Evolutionary conservation across 140 eudicot genomes (phyloP).

Genomic region (Stevia rebaudiana): DNA sequence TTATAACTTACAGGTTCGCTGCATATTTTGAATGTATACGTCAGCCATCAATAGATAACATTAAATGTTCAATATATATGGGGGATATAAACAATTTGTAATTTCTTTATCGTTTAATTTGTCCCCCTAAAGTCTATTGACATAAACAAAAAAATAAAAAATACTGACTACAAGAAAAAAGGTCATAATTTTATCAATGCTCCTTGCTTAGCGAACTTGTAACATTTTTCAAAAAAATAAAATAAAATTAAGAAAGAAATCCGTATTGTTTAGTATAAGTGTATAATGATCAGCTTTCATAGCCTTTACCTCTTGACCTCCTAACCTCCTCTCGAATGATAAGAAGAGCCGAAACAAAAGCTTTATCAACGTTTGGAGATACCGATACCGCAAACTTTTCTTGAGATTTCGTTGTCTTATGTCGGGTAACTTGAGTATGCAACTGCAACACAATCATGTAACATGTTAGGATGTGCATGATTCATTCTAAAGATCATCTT

Average conservation of each 20-base stretch:
- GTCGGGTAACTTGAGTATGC: constrained; percentile 24
- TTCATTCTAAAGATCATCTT: too few relatives aligned
- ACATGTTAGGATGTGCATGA: neutral
- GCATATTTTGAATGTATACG: too few relatives aligned
- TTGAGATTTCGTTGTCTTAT: constrained; percentile 18
- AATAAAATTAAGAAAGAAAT: neutral
- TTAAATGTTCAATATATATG: too few relatives aligned
- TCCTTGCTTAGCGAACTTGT: neutral
- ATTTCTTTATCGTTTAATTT: too few relatives aligned
- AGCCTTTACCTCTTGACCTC: constrained; percentile 33
- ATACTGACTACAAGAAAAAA: neutral
- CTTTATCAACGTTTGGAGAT: constrained; percentile 37
- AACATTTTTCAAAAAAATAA: neutral
- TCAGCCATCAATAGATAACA: too few relatives aligned
- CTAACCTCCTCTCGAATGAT: constrained; percentile 38
- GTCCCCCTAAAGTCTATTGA: neutral
- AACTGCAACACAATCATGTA: constrained; percentile 15
- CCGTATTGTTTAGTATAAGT: neutral
- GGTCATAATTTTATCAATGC: neutral
- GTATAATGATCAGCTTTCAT: constrained; percentile 28
- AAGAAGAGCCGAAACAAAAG: constrained; percentile 35
- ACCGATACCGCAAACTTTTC: constrained; percentile 30
- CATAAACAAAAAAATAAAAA: neutral
- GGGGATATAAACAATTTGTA: too few relatives aligned
- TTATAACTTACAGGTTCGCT: too few relatives aligned